phyloP scores from a whole-genome alignment of 495 filamentous ascomycete genomes.

The Penicillium lagena region DNA sequence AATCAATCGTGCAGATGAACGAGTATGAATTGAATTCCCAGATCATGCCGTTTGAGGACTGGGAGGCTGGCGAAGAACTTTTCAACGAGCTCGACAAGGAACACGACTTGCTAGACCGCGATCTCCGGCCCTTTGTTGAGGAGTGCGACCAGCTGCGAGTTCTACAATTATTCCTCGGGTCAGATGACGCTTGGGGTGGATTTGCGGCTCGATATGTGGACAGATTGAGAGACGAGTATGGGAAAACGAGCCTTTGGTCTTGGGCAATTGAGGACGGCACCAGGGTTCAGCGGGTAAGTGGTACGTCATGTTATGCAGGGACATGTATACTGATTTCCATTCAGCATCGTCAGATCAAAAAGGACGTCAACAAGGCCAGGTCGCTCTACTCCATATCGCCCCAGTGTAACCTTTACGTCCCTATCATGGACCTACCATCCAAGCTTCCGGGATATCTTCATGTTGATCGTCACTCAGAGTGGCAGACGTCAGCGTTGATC shows the following conservation, averaged over 20 bases:
- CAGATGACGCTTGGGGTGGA: constrained; percentile 92
- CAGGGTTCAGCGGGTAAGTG: constrained; percentile 51
- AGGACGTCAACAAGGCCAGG: constrained; percentile 62
- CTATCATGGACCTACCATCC: constrained; percentile 57
- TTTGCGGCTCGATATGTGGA: constrained; percentile 78
- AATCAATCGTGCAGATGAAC: constrained; percentile 79
- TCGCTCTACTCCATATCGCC: constrained; percentile 60
- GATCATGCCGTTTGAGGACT: constrained; percentile 78
- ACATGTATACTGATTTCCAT: neutral
- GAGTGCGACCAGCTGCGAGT: constrained; percentile 92
- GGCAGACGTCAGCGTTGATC: constrained; percentile 78
- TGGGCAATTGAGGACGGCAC: constrained; percentile 72
- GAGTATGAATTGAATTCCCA: constrained; percentile 76
- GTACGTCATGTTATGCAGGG: too few species aligned
- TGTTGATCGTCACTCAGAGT: constrained; percentile 61
- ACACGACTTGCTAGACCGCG: constrained; percentile 80
- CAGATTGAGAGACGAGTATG: constrained; percentile 79
- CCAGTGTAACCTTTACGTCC: constrained; percentile 72
- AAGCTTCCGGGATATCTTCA: constrained; percentile 52
- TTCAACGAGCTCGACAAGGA: constrained; percentile 78
- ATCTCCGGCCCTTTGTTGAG: constrained; percentile 79
- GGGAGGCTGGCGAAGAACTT: constrained; percentile 72
- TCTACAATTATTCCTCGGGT: constrained; percentile 68
- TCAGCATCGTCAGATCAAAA: constrained; percentile 39
- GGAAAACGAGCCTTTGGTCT: constrained; percentile 76